Evolutionary conservation across 768 basidiomycete genomes (phyloP).

Genomic region (Lyophyllum atratum): DNA sequence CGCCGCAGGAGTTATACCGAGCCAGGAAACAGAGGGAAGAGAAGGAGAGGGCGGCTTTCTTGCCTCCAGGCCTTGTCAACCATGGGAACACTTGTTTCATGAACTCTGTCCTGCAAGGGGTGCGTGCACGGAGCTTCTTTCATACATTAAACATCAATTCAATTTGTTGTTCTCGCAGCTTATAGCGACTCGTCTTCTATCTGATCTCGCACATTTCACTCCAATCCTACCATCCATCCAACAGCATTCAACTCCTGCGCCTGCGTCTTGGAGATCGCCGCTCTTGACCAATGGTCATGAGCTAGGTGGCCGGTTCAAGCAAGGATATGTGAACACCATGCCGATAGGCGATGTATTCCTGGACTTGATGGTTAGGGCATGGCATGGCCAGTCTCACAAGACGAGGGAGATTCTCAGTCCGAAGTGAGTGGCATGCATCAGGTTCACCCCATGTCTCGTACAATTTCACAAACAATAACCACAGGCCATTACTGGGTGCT

Average conservation of each 20-base stretch:
- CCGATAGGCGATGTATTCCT: constrained; percentile 73
- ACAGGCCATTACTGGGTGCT: constrained; percentile 56
- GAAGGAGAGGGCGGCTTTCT: constrained; percentile 53
- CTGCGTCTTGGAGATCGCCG: constrained; percentile 57
- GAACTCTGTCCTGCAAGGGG: constrained; percentile 92
- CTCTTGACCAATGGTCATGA: constrained; percentile 69
- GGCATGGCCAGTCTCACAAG: constrained; percentile 58
- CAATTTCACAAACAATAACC: background rate
- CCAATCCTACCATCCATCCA: constrained; percentile 47
- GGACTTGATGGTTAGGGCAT: constrained; percentile 58
- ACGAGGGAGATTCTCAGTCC: constrained; percentile 61
- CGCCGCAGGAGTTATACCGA: constrained; percentile 65
- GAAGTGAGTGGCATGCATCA: constrained; percentile 46
- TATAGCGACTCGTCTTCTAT: constrained; percentile 64
- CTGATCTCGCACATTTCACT: constrained; percentile 57
- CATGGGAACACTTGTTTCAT: constrained; percentile 94
- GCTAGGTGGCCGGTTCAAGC: constrained; percentile 51
- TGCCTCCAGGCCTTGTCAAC: constrained; percentile 77
- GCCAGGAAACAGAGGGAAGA: constrained; percentile 64
- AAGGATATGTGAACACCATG: constrained; percentile 59
- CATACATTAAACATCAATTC: background rate
- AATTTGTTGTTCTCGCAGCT: constrained; percentile 40
- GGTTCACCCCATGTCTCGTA: background rate
- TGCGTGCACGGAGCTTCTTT: constrained; percentile 39
- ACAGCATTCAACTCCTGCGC: constrained; percentile 36